Conservation (phyloP, 345 rosid genomes). For the Heritiera littoralis region DNA sequence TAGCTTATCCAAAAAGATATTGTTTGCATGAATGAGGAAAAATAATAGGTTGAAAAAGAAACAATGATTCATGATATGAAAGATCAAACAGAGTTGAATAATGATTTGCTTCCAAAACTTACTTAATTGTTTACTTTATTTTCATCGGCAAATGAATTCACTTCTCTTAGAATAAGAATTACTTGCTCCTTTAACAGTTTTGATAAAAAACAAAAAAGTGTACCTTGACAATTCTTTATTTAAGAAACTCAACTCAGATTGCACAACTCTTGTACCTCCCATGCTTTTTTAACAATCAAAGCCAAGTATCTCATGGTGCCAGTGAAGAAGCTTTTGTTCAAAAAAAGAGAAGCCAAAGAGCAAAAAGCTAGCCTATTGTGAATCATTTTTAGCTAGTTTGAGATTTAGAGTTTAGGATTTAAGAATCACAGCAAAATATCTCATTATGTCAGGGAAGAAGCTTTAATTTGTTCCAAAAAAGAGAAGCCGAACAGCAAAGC, state of each 20-base stretch:
- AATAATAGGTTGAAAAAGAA: too few relatives aligned
- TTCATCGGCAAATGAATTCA: neutral
- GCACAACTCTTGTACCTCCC: too few relatives aligned
- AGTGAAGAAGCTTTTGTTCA: neutral
- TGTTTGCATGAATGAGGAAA: too few relatives aligned
- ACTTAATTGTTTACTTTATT: neutral
- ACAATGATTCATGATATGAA: too few relatives aligned
- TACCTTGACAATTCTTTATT: neutral
- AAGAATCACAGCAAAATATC: too few relatives aligned
- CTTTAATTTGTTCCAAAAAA: too few relatives aligned
- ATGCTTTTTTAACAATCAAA: neutral
- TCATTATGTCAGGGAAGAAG: too few relatives aligned
- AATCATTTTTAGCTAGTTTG: neutral
- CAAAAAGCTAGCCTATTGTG: neutral
- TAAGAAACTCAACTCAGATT: neutral
- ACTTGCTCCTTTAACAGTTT: neutral
- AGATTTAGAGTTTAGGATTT: too few relatives aligned
- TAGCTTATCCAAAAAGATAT: too few relatives aligned
- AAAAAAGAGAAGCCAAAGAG: neutral
- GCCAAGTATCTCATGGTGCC: neutral
- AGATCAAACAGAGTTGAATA: too few relatives aligned
- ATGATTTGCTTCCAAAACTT: too few relatives aligned
- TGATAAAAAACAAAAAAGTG: neutral
- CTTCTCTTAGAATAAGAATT: constrained; percentile 8
- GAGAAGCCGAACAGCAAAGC: too few relatives aligned